Evolutionary conservation across 768 basidiomycete genomes (phyloP), one percentile per base, ranked within the genome.

Genomic region (Melanogaster broomeanus): DNA sequence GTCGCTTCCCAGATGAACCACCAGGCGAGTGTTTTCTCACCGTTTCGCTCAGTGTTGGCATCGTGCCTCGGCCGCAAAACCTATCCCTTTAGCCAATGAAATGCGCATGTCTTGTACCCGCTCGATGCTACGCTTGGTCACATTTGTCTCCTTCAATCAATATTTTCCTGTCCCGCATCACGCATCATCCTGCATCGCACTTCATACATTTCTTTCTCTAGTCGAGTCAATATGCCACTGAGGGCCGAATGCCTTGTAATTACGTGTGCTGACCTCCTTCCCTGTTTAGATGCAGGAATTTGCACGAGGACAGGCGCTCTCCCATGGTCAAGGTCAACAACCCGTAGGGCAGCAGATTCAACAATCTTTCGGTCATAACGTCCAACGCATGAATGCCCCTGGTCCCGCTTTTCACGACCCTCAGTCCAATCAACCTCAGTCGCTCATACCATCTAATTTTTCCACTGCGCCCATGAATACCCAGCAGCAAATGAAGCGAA

Each of bases 221-320:
- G 43, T 22, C 40, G 30, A 51, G 45, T 35, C 44, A 22, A 55
- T 50, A 27, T 42, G 56, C 51, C 35, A 6, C 45, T 31, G 28
- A 30, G 51, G 48, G 30, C 33, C 27, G 34, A 38, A 37, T 48
- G 45, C 42, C 54, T 43, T 45, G 40, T 39, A 41, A 60, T 61
- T 59, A 58, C 52, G 51, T 49, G 46, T 50, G 18, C 61, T 71
- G 51, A 70, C 60, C 25, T 58, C 55, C 51, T 61, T 52, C 43
- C 53, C 56, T 45, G 52, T 61, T 52, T 60, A 77, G 73, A 76
- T 80, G 71, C 69, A 73, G 53, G 76, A 80, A 52, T 64, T 79
- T 46, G 55, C 76, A 50, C 70, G 77, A 54, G 72, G 60, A 51
- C 76, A 77, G 55, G 64, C 62, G 53, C 54, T 75, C 34, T 67